Base-by-base conservation (phyloP, 73 alveolate genomes). In the Effrenium voratum region DNA sequence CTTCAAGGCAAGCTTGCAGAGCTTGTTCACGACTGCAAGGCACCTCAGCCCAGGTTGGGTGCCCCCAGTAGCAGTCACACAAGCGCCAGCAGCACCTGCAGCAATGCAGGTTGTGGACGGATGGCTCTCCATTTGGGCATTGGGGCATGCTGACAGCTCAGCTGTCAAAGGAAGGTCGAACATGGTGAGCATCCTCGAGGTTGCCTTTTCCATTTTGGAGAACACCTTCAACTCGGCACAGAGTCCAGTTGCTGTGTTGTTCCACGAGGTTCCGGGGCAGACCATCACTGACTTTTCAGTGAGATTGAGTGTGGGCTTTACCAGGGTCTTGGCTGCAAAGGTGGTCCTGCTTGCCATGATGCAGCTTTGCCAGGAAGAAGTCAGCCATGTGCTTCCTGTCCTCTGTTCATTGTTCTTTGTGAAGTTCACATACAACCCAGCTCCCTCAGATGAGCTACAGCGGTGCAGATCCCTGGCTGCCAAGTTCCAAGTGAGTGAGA, bases 401-500 rank as follows among this genome's bases (percentile, higher is more conserved):
- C 86, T 76, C 40, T 76, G 86, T 76, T 76, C 86, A 8, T 59
- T 76, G 38, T 76, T 76, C 86, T 13, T 59, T 15, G 86, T 76
- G 36, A 8, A 24, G 22, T 76, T 22, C 86, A 76, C 86, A 32
- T 76, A 3, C 60, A 76, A 76, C 59, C 86, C 86, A 16, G 86
- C 86, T 0, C 40, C 60, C 16, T 16, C 86, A 41, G 86, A 76
- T 40, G 0, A 36, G 12, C 43, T 76, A 38, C 86, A 76, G 38
- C 13, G 86, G 86, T 24, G 57, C 59, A 38, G 86, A 40, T 76
- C 91, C 26, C 30, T 80, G 91, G 70, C 72, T 2, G 70, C 66
- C 72, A 80, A 80, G 72, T 80, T 80, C 91, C 91, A 80, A 36
- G 70, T 80, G 68, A 46, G 73, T 32, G 91, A 80, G 32, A 46